Evolutionary conservation across 352 stramenopile genomes (phyloP), one percentile per base, ranked within the genome.

Genomic region (Pythium scleroteichum): DNA sequence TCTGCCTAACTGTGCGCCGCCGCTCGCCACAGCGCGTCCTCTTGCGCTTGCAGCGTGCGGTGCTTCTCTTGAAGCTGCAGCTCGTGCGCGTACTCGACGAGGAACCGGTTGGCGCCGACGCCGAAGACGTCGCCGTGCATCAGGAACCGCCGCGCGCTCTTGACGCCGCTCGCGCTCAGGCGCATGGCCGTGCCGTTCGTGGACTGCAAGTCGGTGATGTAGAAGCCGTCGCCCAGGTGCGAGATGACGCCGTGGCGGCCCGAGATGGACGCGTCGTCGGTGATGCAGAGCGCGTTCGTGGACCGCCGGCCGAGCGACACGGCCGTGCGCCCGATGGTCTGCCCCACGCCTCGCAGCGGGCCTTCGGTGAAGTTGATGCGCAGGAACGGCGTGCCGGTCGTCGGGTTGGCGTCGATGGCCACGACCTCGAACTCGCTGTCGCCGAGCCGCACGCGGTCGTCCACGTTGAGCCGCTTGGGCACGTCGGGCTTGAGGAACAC

Each of bases 391-490:
- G 76, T 85, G 20, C 79, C 77, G 0, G 82, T 90, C 24, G 72
- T 73, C 17, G 79, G 68, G 46, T 87, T 88, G 46, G 76, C 75
- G 45, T 90, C 77, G 48, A 94, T 89, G 23, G 78, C 76, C 17
- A 85, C 74, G 68, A 95, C 76, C 62, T 89, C 72, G 53, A 95
- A 90, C 62, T 95, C 85, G 19, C 79, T 88, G 64, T 93, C 83
- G 39, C 85, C 85, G 4, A 95, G 53, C 44, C 88, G 88, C 26
- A 95, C 75, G 52, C 77, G 78, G 60, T 95, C 82, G 24, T 82
- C 66, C 26, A 90, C 71, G 53, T 73, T 68, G 53, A 95, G 70
- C 9, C 80, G 74, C 62, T 91, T 90, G n/a, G 80, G 79, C 19
- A 78, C 68, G 33, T 88, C 69, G 8, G 85, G 78, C 42, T 85